A percentile compares a stretch with the other conserved stretches of the same genome.
Conservation (phyloP, 2,329 filamentous ascomycete species). For the Thermomyces lanuginosus region DNA sequence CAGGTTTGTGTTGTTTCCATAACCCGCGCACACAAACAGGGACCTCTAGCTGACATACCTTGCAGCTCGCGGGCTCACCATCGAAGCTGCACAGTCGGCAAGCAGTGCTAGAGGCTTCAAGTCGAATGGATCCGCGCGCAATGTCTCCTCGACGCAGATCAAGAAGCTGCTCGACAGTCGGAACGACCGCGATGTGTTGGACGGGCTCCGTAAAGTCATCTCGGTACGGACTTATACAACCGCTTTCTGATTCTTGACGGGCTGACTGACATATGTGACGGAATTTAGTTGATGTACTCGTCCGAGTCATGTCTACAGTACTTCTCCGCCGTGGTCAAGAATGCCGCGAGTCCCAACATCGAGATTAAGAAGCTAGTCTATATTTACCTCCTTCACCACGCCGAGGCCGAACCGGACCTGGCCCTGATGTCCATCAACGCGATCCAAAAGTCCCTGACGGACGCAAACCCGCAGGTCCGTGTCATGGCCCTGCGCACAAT, state of each 20-base stretch:
- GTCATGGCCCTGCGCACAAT: slow-evolving; percentile 89
- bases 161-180: slow-evolving; percentile 91
- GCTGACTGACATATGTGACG: slow-evolving; percentile 3
- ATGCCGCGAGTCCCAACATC: slow-evolving; percentile 81
- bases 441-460: slow-evolving; percentile 92
- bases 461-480: slow-evolving; percentile 76
- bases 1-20: slow-evolving; percentile 42
- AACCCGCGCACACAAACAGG: slow-evolving; percentile 2
- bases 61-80: slow-evolving; percentile 82
- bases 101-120: slow-evolving; percentile 37
- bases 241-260: slow-evolving; percentile 8
- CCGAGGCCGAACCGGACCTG: slow-evolving; percentile 88
- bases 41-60: slow-evolving; percentile 8
- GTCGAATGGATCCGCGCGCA: slow-evolving; percentile 44
- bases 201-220: slow-evolving; percentile 76
- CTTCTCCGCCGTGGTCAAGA: slow-evolving; percentile 98
- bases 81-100: slow-evolving; percentile 88
- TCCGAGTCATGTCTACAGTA: slow-evolving; percentile 75
- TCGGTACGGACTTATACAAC: slow-evolving; percentile 41
- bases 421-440: slow-evolving; percentile 95
- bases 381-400: slow-evolving; percentile 93
- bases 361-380: slow-evolving; percentile 98
- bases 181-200: slow-evolving; percentile 80
- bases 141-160: slow-evolving; percentile 64
- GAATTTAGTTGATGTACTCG: slow-evolving; percentile 78